Conservation (phyloP, 1,139 yeast genomes). For the Geotrichum phurueaensis region DNA sequence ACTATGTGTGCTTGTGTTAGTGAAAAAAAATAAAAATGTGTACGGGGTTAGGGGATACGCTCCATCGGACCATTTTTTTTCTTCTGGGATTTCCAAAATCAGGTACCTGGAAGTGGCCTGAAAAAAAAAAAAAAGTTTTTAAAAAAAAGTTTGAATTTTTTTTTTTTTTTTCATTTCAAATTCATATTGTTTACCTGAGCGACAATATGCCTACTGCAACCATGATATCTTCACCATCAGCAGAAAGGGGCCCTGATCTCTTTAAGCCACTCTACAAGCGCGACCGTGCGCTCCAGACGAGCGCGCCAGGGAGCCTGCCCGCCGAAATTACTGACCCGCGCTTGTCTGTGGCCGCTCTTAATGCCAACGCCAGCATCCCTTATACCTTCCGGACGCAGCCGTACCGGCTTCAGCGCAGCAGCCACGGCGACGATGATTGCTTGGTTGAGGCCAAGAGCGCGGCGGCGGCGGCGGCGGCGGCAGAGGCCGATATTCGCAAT, state of each 20-base stretch:
- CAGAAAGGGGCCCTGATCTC: conserved; percentile 3
- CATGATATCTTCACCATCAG: not conserved
- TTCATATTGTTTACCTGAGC: not conserved
- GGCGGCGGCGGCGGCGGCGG: not conserved
- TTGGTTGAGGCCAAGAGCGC: not conserved
- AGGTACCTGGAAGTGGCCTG: not conserved
- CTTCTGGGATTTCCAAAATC: not conserved
- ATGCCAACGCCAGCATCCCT: not conserved
- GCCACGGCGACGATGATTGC: no score
- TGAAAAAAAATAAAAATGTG: no score
- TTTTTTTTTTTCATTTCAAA: not conserved
- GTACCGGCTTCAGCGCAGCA: not conserved
- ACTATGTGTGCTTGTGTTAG: no score
- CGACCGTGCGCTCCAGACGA: conserved; percentile 4
- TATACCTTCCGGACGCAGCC: conserved; percentile 1
- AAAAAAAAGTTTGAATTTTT: not conserved
- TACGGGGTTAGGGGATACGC: not conserved
- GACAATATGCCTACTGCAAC: not conserved
- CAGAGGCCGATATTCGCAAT: not conserved
- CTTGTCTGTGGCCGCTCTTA: not conserved
- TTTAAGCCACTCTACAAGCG: conserved; percentile 18
- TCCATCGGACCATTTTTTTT: not conserved
- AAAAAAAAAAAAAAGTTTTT: not conserved
- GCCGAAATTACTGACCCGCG: conserved; percentile 9
- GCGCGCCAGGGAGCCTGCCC: not conserved